Evolutionary conservation across 441 rosid genomes (phyloP), one percentile per base, ranked within the genome.

Genomic region (Hura crepitans): DNA sequence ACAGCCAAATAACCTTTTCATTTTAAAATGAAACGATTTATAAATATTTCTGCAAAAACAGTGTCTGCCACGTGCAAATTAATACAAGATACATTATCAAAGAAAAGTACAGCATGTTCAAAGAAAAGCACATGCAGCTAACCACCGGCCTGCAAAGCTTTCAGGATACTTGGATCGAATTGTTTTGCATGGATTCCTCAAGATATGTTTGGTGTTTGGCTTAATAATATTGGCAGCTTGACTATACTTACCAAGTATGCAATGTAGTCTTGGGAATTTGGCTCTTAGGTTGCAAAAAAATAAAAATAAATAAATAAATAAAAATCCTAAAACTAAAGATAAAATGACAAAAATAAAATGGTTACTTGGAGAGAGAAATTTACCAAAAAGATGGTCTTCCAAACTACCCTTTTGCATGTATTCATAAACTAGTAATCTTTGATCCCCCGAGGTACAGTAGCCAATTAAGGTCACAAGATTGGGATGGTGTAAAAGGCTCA

Each of bases 341-440:
- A n/a, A n/a, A n/a, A n/a, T n/a, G n/a, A n/a, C n/a, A n/a, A n/a
- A n/a, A n/a, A n/a, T n/a, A n/a, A n/a, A n/a, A n/a, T 13, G 28
- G 50, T 17, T 33, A 15, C 15, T 22, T 43, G 12, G 68, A 5
- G 51, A 0, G 54, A 77, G 65, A 47, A 30, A 76, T 62, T 68
- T 82, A 94, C 99, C 94, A 12, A 83, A 92, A 63, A 94, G 91
- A 84, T 92, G 99, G 79, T 90, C 86, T 87, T 94, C 97, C 83
- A 94, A 72, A 71, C 97, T 87, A 22, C 99, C 99, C 93, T 79
- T 82, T 17, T 92, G 81, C 98, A 94, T 88, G 77, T 87, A 93
- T 67, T 93, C 96, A 28, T 93, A 93, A 74, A 93, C 98, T 82
- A 94, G 79, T 35, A 94, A 85, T 72, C 97, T 89, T 69, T 92